A percentile compares a stretch with the other conserved stretches of the same genome.
These are phyloP conservation scores for Isatis lusitanica DNA, from an alignment of 441 rosid species.

Conservation along the genomic window DNA sequence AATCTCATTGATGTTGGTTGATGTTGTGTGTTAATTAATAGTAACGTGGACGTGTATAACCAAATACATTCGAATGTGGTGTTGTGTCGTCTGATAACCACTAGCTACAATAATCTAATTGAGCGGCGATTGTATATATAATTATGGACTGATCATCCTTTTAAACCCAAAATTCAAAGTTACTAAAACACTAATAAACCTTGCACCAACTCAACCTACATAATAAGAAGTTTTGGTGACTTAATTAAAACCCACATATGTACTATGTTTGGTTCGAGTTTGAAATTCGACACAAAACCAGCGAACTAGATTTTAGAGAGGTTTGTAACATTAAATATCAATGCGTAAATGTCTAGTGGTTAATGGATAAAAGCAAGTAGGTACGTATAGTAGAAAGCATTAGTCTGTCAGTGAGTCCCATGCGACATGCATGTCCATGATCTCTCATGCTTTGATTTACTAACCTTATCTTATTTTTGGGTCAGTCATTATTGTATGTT, in stretches of 20 bases:
- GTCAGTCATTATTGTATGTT: background rate
- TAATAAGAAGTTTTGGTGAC: background rate
- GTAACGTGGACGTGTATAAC: background rate
- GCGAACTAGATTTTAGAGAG: background rate
- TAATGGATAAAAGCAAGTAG: slow-evolving; percentile 18
- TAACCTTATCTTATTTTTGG: slow-evolving; percentile 1
- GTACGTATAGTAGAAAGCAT: background rate
- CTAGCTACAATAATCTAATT: background rate
- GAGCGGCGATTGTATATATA: background rate
- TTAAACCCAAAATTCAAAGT: background rate
- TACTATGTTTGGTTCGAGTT: background rate
- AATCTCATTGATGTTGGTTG: background rate
- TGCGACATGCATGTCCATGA: slow-evolving; percentile 16
- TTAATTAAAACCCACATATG: background rate
- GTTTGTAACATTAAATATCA: background rate
- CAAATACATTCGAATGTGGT: background rate
- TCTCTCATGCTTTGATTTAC: background rate
- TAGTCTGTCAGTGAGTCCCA: slow-evolving; percentile 16
- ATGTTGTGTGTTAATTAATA: background rate
- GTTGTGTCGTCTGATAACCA: background rate
- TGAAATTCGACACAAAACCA: background rate
- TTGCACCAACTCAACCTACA: slow-evolving; percentile 1
- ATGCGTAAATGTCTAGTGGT: slow-evolving; percentile 10
- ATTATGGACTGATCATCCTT: background rate
- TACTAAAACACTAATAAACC: too few species aligned